phyloP scores from a whole-genome alignment of 805 yeast species.

The Candida krabiensis region DNA sequence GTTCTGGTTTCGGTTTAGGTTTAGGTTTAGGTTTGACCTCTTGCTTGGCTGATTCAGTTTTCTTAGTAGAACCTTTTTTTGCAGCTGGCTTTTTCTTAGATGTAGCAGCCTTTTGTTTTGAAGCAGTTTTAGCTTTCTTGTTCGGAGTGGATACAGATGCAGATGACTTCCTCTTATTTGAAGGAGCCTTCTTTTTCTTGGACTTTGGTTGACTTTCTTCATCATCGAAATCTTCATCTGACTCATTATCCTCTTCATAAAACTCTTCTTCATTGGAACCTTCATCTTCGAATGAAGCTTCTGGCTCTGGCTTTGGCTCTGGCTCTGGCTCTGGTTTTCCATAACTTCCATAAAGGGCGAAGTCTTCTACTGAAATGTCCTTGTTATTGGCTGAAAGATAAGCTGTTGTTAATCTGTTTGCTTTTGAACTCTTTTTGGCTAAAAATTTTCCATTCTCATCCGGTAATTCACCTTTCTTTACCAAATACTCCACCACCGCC shows the following conservation, averaged over 20 bases:
- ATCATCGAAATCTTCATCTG: slow-evolving; percentile 20
- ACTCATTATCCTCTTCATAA: slow-evolving; percentile 6
- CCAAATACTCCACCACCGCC: slow-evolving; percentile 36
- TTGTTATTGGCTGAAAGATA: slow-evolving; percentile 27
- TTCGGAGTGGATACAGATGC: slow-evolving; percentile 8
- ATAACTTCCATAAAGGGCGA: slow-evolving; percentile 40
- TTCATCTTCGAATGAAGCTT: slow-evolving; percentile 5
- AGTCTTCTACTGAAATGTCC: slow-evolving; percentile 51
- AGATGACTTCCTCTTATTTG: slow-evolving; percentile 2
- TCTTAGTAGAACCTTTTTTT: slow-evolving; percentile 2
- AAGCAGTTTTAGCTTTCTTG: slow-evolving; percentile 1
- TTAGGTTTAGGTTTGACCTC: slow-evolving; percentile 16
- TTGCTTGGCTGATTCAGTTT: slow-evolving; percentile 28
- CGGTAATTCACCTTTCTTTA: slow-evolving; percentile 29
- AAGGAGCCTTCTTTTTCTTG: slow-evolving; percentile 26
- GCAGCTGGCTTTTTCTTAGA: not conserved
- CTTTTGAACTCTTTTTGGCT: slow-evolving; percentile 47
- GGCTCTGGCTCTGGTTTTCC: slow-evolving; percentile 37
- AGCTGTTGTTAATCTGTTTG: slow-evolving; percentile 30
- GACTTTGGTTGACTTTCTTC: slow-evolving; percentile 34
- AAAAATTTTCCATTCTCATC: slow-evolving; percentile 44
- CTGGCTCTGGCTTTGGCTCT: slow-evolving; percentile 6
- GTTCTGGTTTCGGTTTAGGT: slow-evolving; percentile 10
- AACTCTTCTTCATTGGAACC: slow-evolving; percentile 6
- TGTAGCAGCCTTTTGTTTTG: not conserved